These are phyloP conservation scores for Colletotrichum incanum DNA, from an alignment of 2,329 filamentous ascomycete genomes.

Conservation along the genomic window DNA sequence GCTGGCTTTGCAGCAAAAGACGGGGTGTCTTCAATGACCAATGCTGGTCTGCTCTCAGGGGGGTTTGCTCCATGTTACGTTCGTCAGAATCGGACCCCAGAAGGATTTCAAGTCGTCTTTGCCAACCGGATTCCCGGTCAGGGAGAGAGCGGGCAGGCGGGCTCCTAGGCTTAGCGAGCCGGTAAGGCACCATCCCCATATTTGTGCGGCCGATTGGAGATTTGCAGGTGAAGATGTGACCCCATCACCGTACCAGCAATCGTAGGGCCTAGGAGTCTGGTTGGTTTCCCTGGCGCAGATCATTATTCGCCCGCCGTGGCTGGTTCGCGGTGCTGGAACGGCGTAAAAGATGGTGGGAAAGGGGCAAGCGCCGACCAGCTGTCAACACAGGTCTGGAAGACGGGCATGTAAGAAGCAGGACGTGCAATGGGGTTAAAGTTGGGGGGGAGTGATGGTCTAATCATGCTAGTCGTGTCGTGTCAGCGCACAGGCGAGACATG, in stretches of 20 bases:
- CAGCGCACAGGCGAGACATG: conserved; percentile 20
- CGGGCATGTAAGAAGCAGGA: not conserved
- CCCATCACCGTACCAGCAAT: not conserved
- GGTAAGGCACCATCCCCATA: conserved; percentile 5
- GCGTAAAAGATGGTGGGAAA: conserved; percentile 3
- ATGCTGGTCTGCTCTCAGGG: conserved; percentile 17
- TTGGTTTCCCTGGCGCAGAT: conserved; percentile 40
- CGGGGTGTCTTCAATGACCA: conserved; percentile 1
- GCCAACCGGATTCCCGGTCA: conserved; percentile 23
- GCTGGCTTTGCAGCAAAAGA: conserved; percentile 9
- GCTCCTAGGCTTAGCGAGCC: conserved; percentile 28
- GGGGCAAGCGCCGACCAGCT: conserved; percentile 23
- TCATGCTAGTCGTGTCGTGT: conserved; percentile 1
- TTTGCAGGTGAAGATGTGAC: conserved; percentile 36
- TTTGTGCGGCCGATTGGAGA: conserved; percentile 32
- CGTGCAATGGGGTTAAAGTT: conserved; percentile 1
- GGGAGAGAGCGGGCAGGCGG: conserved; percentile 1
- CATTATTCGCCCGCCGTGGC: conserved; percentile 35
- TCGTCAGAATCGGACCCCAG: conserved; percentile 16
- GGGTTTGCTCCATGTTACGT: conserved; percentile 14
- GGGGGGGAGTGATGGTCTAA: not conserved
- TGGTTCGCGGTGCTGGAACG: conserved; percentile 18
- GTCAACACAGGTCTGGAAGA: conserved; percentile 25
- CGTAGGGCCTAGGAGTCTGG: conserved; percentile 26
- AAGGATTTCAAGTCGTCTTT: conserved; percentile 11